A percentile compares a stretch with the other conserved stretches of the same genome.
phyloP scores from a whole-genome alignment of 1,284 basidiomycete genomes.

The Porogramme epimiltina region DNA sequence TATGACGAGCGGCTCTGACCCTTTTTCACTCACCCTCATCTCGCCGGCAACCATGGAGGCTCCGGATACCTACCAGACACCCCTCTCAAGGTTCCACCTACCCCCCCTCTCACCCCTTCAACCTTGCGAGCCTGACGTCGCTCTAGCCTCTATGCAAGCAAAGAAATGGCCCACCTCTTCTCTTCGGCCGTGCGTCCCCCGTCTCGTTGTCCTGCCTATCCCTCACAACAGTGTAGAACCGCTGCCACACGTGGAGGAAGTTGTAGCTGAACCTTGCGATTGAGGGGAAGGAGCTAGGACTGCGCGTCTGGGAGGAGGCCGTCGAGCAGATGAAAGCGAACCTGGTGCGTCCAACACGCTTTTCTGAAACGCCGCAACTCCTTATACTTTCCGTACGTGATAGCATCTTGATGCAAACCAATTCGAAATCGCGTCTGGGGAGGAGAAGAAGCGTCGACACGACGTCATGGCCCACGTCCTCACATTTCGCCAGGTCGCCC shows the following conservation, averaged over 20 bases:
- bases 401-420: conserved; percentile 87
- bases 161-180: conserved; percentile 97
- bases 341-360: conserved; percentile 77
- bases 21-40: background rate
- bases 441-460: conserved; percentile 98
- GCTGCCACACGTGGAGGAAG: conserved; percentile 94
- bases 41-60: conserved; percentile 50
- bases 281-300: conserved; percentile 94
- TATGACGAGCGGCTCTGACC: no score
- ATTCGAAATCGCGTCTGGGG: conserved; percentile 89
- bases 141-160: conserved; percentile 94
- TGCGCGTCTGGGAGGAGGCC: conserved; percentile 88
- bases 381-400: background rate
- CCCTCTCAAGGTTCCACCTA: conserved; percentile 63
- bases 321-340: conserved; percentile 94
- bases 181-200: conserved; percentile 71
- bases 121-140: conserved; percentile 14
- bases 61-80: conserved; percentile 74
- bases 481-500: conserved; percentile 93
- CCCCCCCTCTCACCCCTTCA: background rate
- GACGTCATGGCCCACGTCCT: conserved; percentile 99
- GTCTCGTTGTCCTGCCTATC: background rate
- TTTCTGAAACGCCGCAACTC: no score
- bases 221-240: conserved; percentile 60
- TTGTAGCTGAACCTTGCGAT: conserved; percentile 97